These are phyloP conservation scores for Colletotrichum somersetense DNA, from an alignment of 2,329 filamentous ascomycete species.

Conservation along the genomic window DNA sequence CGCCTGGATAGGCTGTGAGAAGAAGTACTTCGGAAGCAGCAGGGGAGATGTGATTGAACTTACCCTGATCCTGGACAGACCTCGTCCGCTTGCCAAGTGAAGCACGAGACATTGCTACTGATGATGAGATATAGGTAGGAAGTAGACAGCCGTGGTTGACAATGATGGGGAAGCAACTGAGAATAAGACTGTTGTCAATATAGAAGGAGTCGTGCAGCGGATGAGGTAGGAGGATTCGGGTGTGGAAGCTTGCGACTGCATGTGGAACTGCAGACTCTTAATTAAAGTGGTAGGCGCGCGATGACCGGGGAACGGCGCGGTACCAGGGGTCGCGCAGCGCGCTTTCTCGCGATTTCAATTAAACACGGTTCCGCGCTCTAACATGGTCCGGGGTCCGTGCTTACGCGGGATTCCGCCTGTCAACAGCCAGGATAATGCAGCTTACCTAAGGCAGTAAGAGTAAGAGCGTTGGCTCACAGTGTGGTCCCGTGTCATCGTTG, in stretches of 20 bases:
- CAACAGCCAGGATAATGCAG: not conserved
- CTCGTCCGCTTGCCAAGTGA: constrained; percentile 46
- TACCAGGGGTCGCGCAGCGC: constrained; percentile 25
- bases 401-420: not conserved
- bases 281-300: constrained; percentile 38
- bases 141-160: constrained; percentile 27
- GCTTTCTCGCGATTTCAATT: constrained; percentile 35
- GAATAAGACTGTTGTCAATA: constrained; percentile 1
- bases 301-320: constrained; percentile 40
- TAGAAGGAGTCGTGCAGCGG: constrained; percentile 5
- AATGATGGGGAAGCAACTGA: not conserved
- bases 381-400: not conserved
- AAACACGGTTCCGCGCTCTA: constrained; percentile 13
- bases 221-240: constrained; percentile 20
- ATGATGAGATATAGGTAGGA: not conserved
- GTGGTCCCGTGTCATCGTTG: not conserved
- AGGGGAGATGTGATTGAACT: constrained; percentile 5
- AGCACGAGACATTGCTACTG: constrained; percentile 43
- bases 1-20: constrained; percentile 24
- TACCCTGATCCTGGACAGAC: constrained; percentile 43
- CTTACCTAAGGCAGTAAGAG: constrained; percentile 15
- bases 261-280: constrained; percentile 40
- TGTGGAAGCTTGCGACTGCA: constrained; percentile 1
- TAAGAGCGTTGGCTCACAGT: not conserved
- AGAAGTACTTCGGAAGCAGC: not conserved